phyloP scores from a whole-genome alignment of 306 rosid genomes.

The Vigna reflexopilosa region DNA sequence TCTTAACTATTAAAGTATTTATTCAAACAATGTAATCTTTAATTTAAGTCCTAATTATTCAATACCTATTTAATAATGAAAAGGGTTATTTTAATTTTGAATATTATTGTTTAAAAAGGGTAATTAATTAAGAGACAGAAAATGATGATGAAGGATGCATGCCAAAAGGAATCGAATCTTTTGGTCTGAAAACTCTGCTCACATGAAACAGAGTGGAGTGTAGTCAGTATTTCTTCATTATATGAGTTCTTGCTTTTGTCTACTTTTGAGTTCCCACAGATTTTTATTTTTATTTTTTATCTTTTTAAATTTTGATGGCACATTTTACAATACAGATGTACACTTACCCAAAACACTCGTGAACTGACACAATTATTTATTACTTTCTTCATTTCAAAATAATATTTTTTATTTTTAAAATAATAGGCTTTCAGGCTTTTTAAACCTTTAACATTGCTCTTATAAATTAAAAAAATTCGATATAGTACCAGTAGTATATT shows the following conservation, averaged over 20 bases:
- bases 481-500: no score
- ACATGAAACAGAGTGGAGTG: slow-evolving; percentile 29
- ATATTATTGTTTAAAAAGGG: not conserved
- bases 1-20: no score
- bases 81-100: not conserved
- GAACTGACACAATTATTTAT: not conserved
- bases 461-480: no score
- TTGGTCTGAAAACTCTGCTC: slow-evolving; percentile 36
- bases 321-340: not conserved
- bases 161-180: slow-evolving; percentile 55
- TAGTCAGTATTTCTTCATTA: not conserved
- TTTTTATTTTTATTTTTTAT: not conserved
- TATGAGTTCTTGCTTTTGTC: not conserved
- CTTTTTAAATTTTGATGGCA: not conserved
- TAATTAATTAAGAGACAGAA: not conserved
- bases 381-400: no score
- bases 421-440: no score
- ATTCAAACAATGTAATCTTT: no score
- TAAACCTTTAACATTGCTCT: no score
- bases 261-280: not conserved
- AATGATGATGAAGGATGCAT: slow-evolving; percentile 5
- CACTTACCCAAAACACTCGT: not conserved
- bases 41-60: no score
- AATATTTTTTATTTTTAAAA: no score
- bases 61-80: no score